A percentile compares a stretch with the other conserved stretches of the same genome.
Evolutionary conservation across 768 basidiomycete genomes (phyloP).

Genomic region (Pulveroboletus sp.): DNA sequence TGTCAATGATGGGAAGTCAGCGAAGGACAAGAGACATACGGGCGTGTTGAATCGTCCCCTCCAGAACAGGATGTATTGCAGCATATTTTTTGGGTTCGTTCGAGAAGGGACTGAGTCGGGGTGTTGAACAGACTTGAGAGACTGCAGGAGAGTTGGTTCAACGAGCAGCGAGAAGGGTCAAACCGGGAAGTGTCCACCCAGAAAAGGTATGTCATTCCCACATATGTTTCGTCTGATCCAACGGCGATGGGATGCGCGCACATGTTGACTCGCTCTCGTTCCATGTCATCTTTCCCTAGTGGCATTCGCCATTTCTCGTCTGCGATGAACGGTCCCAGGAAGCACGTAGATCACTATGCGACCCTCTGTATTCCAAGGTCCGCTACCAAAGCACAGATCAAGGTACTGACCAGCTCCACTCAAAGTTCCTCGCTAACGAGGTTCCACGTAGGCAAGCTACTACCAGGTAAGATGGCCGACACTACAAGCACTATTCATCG

Average conservation of each 20-base stretch:
- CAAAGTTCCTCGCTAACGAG: neutral
- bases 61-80: slow-evolving; percentile 26
- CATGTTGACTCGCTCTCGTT: no score
- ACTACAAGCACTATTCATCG: neutral
- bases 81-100: slow-evolving; percentile 9
- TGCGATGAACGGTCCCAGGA: slow-evolving; percentile 6
- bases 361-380: slow-evolving; percentile 23
- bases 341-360: slow-evolving; percentile 25
- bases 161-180: slow-evolving; percentile 11
- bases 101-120: neutral
- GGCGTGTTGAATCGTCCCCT: slow-evolving; percentile 27
- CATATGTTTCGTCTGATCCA: slow-evolving; percentile 19
- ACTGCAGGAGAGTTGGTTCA: neutral
- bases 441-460: slow-evolving; percentile 22
- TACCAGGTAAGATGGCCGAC: slow-evolving; percentile 21
- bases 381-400: slow-evolving; percentile 32
- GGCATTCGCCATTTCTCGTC: slow-evolving; percentile 19
- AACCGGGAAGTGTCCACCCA: slow-evolving; percentile 16
- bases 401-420: slow-evolving; percentile 13
- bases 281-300: neutral
- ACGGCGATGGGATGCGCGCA: no score
- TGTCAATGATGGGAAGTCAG: neutral
- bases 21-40: slow-evolving; percentile 10
- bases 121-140: neutral
- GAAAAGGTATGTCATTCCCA: slow-evolving; percentile 20